Evolutionary conservation across 2,329 filamentous ascomycete species (phyloP).

Genomic region (Diplodia mutila): DNA sequence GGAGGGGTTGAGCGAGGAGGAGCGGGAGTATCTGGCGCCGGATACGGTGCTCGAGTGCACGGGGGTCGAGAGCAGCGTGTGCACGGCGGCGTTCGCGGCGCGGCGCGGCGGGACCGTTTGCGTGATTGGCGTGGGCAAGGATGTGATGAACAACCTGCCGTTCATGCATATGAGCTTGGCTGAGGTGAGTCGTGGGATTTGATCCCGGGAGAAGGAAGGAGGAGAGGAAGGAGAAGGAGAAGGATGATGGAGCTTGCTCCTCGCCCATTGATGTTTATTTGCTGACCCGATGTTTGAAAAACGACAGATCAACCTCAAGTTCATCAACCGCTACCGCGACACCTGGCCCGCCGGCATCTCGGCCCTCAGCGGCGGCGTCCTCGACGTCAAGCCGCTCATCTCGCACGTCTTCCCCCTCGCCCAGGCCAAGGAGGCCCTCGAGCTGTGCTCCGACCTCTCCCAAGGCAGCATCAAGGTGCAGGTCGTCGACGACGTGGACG

Average conservation of each 20-base stretch:
- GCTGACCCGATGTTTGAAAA: neutral
- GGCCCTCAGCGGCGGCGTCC: constrained; percentile 60
- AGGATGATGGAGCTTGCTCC: too few species aligned
- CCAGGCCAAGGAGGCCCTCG: constrained; percentile 61
- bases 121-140: constrained; percentile 66
- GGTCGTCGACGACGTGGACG: constrained; percentile 54
- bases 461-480: constrained; percentile 65
- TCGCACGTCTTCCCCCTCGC: constrained; percentile 68
- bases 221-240: neutral
- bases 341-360: constrained; percentile 70
- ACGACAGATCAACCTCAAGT: constrained; percentile 64
- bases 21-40: constrained; percentile 41
- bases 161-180: constrained; percentile 69
- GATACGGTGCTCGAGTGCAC: constrained; percentile 67
- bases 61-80: constrained; percentile 65
- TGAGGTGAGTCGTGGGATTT: constrained; percentile 52
- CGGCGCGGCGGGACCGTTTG: constrained; percentile 64
- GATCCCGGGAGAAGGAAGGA: neutral
- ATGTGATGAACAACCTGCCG: constrained; percentile 66
- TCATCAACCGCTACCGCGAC: constrained; percentile 72
- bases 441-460: constrained; percentile 55
- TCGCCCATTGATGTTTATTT: neutral
- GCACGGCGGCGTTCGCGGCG: constrained; percentile 61
- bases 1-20: constrained; percentile 59
- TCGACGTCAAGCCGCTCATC: constrained; percentile 65